A percentile compares a stretch with the other conserved stretches of the same genome.
phyloP scores from a whole-genome alignment of 176 grass and related monocot genomes.

The Bromus sterilis region DNA sequence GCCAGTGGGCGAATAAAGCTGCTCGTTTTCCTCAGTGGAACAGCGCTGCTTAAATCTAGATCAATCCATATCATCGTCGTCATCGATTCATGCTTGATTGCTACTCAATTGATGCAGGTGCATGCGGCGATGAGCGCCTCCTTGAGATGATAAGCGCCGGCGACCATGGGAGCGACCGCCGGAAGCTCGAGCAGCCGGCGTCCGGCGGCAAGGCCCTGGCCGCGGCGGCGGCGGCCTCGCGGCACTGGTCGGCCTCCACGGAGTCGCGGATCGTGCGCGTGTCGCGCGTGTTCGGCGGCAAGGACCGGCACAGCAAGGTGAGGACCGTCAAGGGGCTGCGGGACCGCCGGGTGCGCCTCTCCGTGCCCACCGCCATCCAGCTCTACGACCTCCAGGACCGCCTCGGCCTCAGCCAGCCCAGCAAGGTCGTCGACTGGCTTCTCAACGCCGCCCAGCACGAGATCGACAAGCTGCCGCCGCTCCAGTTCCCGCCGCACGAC shows the following conservation, averaged over 20 bases:
- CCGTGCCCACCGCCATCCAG: constrained; percentile 89
- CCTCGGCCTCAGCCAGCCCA: constrained; percentile 87
- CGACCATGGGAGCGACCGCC: constrained; percentile 12
- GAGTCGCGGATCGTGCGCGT: constrained; percentile 92
- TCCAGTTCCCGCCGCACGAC: constrained; percentile 58
- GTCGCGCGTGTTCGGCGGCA: constrained; percentile 80
- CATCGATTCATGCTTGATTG: background rate
- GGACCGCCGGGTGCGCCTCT: constrained; percentile 83
- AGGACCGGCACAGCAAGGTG: constrained; percentile 97
- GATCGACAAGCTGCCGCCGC: constrained; percentile 93
- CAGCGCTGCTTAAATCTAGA: constrained; percentile 1
- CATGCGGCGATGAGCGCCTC: constrained; percentile 24
- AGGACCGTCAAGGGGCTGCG: constrained; percentile 72
- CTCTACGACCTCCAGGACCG: constrained; percentile 97
- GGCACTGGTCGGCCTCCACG: constrained; percentile 58
- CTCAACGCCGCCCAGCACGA: constrained; percentile 74
- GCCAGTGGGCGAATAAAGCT: constrained; percentile 15
- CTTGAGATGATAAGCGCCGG: constrained; percentile 33
- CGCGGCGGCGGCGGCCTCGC: constrained; percentile 17
- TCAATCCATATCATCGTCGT: no score
- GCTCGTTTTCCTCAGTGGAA: background rate
- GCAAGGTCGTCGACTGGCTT: constrained; percentile 98
- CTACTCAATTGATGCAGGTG: constrained; percentile 12
- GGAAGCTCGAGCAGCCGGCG: constrained; percentile 6
- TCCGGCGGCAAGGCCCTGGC: background rate